These are phyloP conservation scores for Fennellomyces sp. DNA, from an alignment of 371 early-diverging fungal genomes.

Conservation along the genomic window DNA sequence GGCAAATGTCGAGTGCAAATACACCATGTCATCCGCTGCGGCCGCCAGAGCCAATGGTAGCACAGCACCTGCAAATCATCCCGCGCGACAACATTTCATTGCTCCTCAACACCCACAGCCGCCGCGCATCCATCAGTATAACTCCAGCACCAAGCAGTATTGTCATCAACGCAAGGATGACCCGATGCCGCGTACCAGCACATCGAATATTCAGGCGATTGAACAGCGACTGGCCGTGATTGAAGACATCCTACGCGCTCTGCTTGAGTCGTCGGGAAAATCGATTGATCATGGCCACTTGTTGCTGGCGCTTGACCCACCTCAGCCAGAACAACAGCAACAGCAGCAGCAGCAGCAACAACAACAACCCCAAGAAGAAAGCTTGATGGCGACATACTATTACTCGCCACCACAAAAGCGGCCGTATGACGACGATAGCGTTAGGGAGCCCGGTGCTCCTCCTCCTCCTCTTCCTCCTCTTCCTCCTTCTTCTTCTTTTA, in stretches of 20 bases:
- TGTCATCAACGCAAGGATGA: background rate
- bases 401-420: background rate
- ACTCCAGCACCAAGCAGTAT: background rate
- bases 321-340: background rate
- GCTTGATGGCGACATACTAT: background rate
- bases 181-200: background rate
- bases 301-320: slow-evolving; percentile 1
- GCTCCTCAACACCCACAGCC: slow-evolving; percentile 1
- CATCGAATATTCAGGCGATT: slow-evolving; percentile 30
- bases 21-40: slow-evolving; percentile 14
- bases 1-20: slow-evolving; percentile 36
- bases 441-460: background rate
- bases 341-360: background rate
- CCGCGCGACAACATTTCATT: background rate
- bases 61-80: background rate
- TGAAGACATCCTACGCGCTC: slow-evolving; percentile 38
- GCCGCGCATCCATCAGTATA: background rate
- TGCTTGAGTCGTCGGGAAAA: slow-evolving; percentile 11
- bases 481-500: too few relatives aligned
- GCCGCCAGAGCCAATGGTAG: background rate
- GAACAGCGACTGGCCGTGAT: slow-evolving; percentile 38
- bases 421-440: background rate
- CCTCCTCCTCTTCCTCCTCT: background rate
- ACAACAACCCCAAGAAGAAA: background rate
- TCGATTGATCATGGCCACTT: background rate